phyloP scores from a whole-genome alignment of 441 rosid species.

The Daphne laureola region DNA sequence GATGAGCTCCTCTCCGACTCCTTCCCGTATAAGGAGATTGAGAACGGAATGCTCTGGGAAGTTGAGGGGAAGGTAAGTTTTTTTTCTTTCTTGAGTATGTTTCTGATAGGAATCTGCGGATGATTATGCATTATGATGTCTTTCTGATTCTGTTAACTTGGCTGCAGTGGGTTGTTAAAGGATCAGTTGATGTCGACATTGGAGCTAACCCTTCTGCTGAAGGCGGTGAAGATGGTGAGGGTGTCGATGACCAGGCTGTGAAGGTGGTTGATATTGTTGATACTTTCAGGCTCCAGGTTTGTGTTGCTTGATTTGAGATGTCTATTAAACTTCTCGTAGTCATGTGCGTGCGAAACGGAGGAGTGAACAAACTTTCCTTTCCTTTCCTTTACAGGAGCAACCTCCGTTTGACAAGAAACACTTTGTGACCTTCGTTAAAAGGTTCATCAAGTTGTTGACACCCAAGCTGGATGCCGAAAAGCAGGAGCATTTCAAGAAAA shows the following conservation, averaged over 20 bases:
- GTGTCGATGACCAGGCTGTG: slow-evolving; percentile 72
- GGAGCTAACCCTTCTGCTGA: slow-evolving; percentile 99
- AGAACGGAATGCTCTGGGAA: slow-evolving; percentile 76
- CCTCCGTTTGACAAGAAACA: slow-evolving; percentile 85
- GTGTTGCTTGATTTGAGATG: neutral
- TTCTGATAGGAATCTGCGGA: neutral
- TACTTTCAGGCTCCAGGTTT: slow-evolving; percentile 97
- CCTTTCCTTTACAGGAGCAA: slow-evolving; percentile 60
- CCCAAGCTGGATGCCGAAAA: slow-evolving; percentile 52
- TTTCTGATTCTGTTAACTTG: slow-evolving; percentile 2
- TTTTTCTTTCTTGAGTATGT: neutral
- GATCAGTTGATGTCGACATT: slow-evolving; percentile 67
- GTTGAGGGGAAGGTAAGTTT: slow-evolving; percentile 77
- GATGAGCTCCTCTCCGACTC: slow-evolving; percentile 97
- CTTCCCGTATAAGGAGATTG: slow-evolving; percentile 75
- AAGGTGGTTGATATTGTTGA: slow-evolving; percentile 95
- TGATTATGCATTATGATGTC: neutral
- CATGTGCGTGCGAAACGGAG: neutral
- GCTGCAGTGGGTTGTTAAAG: slow-evolving; percentile 76
- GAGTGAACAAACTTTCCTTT: neutral
- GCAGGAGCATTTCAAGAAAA: slow-evolving; percentile 58
- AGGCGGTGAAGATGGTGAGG: slow-evolving; percentile 72
- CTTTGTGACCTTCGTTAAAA: slow-evolving; percentile 63
- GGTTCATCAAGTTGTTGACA: slow-evolving; percentile 66
- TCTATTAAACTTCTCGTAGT: neutral